Evolutionary conservation across 2,329 filamentous ascomycete genomes (phyloP).

Genomic region (Fonsecaea monophora): DNA sequence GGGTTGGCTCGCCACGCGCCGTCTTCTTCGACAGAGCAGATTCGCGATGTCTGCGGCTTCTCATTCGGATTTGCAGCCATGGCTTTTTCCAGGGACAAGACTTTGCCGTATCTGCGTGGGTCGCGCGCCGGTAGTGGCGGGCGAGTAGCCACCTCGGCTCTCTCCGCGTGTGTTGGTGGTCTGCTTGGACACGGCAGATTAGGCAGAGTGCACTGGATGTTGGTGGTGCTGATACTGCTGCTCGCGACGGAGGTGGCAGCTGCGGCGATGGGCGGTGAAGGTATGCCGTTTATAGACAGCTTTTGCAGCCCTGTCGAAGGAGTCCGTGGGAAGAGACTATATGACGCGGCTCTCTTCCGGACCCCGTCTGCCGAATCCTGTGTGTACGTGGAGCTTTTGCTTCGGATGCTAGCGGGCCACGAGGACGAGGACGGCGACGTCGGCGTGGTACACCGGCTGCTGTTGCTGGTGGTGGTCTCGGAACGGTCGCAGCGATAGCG

Average conservation of each 20-base stretch:
- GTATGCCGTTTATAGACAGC: conserved; percentile 1
- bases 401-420: conserved; percentile 27
- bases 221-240: background rate
- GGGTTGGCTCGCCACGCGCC: background rate
- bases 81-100: conserved; percentile 14
- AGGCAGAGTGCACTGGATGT: background rate
- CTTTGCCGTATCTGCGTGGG: conserved; percentile 1
- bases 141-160: background rate
- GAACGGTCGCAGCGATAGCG: conserved; percentile 30
- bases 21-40: background rate
- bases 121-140: conserved; percentile 1
- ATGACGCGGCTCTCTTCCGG: conserved; percentile 25
- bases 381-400: conserved; percentile 24
- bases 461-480: background rate
- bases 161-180: background rate
- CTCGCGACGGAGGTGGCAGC: background rate
- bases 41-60: conserved; percentile 24
- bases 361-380: conserved; percentile 18
- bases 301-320: conserved; percentile 15
- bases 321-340: conserved; percentile 35
- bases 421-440: conserved; percentile 8
- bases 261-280: conserved; percentile 13
- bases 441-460: conserved; percentile 22
- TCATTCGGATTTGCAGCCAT: conserved; percentile 6
- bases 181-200: background rate